Conservation (phyloP, 768 basidiomycete genomes). For the Leccinum arenicola region DNA sequence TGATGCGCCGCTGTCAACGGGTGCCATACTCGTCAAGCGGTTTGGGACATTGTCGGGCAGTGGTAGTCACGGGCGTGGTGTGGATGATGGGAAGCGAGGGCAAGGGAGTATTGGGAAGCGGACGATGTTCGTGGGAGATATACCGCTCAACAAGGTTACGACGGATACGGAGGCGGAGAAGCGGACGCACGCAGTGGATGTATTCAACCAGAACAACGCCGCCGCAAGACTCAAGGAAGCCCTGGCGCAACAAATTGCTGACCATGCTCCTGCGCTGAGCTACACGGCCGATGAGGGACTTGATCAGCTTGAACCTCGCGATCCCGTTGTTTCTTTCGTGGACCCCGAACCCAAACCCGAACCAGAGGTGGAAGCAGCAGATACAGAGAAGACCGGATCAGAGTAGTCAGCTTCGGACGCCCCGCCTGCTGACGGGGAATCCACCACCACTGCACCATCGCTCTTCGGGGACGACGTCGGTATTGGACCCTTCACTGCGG, state of each 20-base stretch:
- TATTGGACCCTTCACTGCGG: conserved; percentile 56
- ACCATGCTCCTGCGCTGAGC: conserved; percentile 30
- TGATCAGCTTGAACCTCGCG: conserved; percentile 49
- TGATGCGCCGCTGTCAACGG: conserved; percentile 45
- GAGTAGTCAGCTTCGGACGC: conserved; percentile 72
- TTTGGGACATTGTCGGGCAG: conserved; percentile 62
- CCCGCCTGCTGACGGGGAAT: conserved; percentile 68
- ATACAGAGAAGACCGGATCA: conserved; percentile 45
- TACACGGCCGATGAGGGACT: conserved; percentile 40
- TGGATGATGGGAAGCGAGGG: conserved; percentile 41
- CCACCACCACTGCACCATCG: conserved; percentile 82
- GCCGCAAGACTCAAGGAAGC: conserved; percentile 66
- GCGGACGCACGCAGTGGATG: conserved; percentile 16
- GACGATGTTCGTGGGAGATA: conserved; percentile 42
- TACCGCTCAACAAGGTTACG: conserved; percentile 38
- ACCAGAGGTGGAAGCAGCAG: conserved; percentile 26
- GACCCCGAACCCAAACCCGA: conserved; percentile 55
- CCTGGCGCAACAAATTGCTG: conserved; percentile 19
- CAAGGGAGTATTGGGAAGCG: conserved; percentile 41
- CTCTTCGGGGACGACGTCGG: conserved; percentile 78
- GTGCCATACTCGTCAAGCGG: conserved; percentile 72
- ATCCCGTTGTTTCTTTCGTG: conserved; percentile 80
- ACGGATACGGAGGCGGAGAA: conserved; percentile 36
- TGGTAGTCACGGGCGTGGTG: conserved; percentile 29
- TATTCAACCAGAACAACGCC: conserved; percentile 22